Evolutionary conservation across 331 rosid genomes (phyloP), one percentile per base, ranked within the genome.

Genomic region (Saraca asoca): DNA sequence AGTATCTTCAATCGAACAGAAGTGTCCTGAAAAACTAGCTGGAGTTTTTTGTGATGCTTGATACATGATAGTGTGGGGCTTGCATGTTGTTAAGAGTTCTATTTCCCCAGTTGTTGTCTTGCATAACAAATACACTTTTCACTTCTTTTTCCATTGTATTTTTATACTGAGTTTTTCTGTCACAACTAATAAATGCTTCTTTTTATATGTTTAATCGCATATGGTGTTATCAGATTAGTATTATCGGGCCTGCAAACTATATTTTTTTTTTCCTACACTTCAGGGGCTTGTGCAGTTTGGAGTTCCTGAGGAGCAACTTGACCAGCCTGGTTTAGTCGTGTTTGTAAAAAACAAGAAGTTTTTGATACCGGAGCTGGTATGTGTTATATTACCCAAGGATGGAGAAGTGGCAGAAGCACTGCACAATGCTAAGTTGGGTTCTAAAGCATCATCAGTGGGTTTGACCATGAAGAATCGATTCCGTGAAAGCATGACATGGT

Each of bases 231-330:
- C 14, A 15, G 19, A 53, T 58, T 69, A 8, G 43, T 39, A 46
- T 51, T 52, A 9, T 63, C 24, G 48, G 7, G 49, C 43, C 10
- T 71, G 46, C 43, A 42, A 81, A 43, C 66, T 71, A 19, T 61
- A 24, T 39, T 68, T 16, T 59, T 16, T 77, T 64, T 59, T 58
- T 12, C 35, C 29, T 69, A 68, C 18, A 19, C 39, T 55, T 46
- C 90, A 94, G 99, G 80, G 89, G 83, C 97, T 94, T 79, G 81
- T 75, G 7, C 51, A 20, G 35, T 50, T 82, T 75, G 95, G 99
- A 60, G 88, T 94, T 74, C 85, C 91, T 19, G 73, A 69, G 80
- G 90, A 81, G 74, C 70, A 80, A 24, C 85, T 85, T 62, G 69
- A 77, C 58, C 81, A 55, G 59, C 76, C 70, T 63, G 96, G 95